Evolutionary conservation across 2,329 filamentous ascomycete genomes (phyloP).

Genomic region (Stemphylium lycopersici): DNA sequence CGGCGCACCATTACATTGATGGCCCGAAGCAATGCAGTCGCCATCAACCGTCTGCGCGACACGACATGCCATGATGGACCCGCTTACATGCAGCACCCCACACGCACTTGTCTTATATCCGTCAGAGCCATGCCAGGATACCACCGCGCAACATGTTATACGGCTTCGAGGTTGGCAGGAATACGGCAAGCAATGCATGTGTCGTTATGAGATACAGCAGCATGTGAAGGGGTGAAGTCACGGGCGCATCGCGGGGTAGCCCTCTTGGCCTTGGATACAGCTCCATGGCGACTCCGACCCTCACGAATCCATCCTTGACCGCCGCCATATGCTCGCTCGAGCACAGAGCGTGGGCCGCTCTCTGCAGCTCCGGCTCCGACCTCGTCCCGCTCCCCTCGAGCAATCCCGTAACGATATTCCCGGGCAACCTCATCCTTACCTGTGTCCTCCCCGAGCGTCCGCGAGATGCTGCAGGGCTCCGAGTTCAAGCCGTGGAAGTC

Average conservation of each 20-base stretch:
- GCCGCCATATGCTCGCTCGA: conserved; percentile 37
- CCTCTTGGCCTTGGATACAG: neutral
- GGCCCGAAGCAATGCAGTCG: neutral
- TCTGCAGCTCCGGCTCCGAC: conserved; percentile 40
- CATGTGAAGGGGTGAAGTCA: conserved; percentile 11
- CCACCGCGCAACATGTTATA: neutral
- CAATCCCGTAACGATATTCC: conserved; percentile 51
- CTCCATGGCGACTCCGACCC: conserved; percentile 19
- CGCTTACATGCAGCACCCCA: conserved; percentile 19
- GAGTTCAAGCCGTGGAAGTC: conserved; percentile 32
- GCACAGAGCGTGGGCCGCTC: conserved; percentile 47
- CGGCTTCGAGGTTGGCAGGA: neutral
- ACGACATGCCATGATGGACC: conserved; percentile 10
- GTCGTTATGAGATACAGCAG: neutral
- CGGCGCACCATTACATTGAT: neutral
- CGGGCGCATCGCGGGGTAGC: conserved; percentile 17
- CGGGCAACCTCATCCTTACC: conserved; percentile 44
- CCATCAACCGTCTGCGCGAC: conserved; percentile 9
- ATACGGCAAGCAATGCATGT: neutral
- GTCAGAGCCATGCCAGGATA: neutral
- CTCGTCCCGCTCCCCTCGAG: conserved; percentile 42
- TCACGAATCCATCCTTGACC: conserved; percentile 32
- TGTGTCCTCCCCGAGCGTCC: conserved; percentile 37
- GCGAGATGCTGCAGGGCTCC: conserved; percentile 26
- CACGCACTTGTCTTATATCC: conserved; percentile 1